A percentile compares a stretch with the other conserved stretches of the same genome.
These are phyloP conservation scores for Penicillium coprophilum DNA, from an alignment of 495 filamentous ascomycete genomes.

Conservation along the genomic window DNA sequence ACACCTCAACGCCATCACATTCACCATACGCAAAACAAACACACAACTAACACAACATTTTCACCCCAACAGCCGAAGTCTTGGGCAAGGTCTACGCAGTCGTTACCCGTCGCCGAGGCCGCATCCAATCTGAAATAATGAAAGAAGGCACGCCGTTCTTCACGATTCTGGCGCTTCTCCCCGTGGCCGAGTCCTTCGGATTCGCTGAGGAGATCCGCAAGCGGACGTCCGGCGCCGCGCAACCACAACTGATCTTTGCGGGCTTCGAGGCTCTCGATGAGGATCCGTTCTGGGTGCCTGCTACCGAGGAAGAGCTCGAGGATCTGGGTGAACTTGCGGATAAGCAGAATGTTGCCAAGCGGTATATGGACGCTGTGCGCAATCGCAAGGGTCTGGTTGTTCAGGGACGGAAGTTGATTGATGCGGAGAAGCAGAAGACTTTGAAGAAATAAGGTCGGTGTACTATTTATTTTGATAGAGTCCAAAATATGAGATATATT, in stretches of 20 bases:
- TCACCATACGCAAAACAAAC: background rate
- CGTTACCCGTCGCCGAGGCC: slow-evolving; percentile 84
- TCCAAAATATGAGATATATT: slow-evolving; percentile 5
- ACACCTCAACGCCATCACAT: background rate
- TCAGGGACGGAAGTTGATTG: slow-evolving; percentile 74
- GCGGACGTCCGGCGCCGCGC: slow-evolving; percentile 83
- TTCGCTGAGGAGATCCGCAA: slow-evolving; percentile 96
- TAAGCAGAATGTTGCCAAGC: slow-evolving; percentile 90
- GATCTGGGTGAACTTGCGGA: slow-evolving; percentile 93
- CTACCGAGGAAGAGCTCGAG: slow-evolving; percentile 94
- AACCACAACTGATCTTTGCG: slow-evolving; percentile 88
- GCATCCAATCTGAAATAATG: slow-evolving; percentile 84
- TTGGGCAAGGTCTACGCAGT: slow-evolving; percentile 93
- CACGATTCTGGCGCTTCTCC: slow-evolving; percentile 81
- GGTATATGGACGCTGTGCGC: slow-evolving; percentile 89
- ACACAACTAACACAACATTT: slow-evolving; percentile 20
- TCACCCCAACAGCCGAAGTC: slow-evolving; percentile 67
- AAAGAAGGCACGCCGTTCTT: slow-evolving; percentile 97
- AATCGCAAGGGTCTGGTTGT: slow-evolving; percentile 83
- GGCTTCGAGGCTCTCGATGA: slow-evolving; percentile 88
- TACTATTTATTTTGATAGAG: slow-evolving; percentile 1
- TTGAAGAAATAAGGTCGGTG: slow-evolving; percentile 69
- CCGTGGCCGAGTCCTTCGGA: slow-evolving; percentile 92
- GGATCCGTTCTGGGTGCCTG: slow-evolving; percentile 97
- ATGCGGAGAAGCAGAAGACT: slow-evolving; percentile 99